Evolutionary conservation across 257 asterid species (phyloP), one percentile per base, ranked within the genome.

Genomic region (Knoxia roxburghii): DNA sequence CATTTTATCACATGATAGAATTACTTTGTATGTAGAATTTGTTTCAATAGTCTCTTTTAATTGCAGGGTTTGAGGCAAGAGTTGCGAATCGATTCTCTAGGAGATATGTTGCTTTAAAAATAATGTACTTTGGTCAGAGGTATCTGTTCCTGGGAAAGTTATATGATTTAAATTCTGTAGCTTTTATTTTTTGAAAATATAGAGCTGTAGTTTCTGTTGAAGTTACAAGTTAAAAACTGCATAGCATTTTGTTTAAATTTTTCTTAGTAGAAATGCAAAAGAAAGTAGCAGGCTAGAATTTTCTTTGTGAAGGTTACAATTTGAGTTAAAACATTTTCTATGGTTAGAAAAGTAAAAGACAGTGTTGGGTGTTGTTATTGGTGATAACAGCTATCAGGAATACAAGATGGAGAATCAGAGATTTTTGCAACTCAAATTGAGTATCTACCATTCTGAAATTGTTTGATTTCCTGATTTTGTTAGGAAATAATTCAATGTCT

Each of bases 61-160:
- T 60, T 79, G 55, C 74, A 75, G 75, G 75, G 62, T 66, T 45
- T 26, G 64, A 50, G 61, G 17, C 70, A 55, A 77, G 55, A 68
- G 30, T 55, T 11, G 58, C 78, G 79, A 78, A 68, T 76, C 86
- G 79, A 68, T 76, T 80, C 72, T 85, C 87, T 12, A 88, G 78
- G 79, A 83, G 96, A 82, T 82, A 78, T 64, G 79, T 90, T 72
- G 98, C 98, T 74, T 52, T 93, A 63, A 90, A 93, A 76, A 80
- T 90, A 41, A 85, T 88, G 94, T 93, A 93, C 79, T 90, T 93
- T 68, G 98, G 98, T 73, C 86, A 77, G 75, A 93, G 98, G 98
- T 93, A 82, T 66, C 20, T 33, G 17, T 30, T 64, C 26, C 23
- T 20, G 65, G 39, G 66, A 66, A 59, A 45, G 37, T 48, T 37